phyloP scores from a whole-genome alignment of 108 stramenopile genomes.

The Cyclostephanos invisitatus region DNA sequence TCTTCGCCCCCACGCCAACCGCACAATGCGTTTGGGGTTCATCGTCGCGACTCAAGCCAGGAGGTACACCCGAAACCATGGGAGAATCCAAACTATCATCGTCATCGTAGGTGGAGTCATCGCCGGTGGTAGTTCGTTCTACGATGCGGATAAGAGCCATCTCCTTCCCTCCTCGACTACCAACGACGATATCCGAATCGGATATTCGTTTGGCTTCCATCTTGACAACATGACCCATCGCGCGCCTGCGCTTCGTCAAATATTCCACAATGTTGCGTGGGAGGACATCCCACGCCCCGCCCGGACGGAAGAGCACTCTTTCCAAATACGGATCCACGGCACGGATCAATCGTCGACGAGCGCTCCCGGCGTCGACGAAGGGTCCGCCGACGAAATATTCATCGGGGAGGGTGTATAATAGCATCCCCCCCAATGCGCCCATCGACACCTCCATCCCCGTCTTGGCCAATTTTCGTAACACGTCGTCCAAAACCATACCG shows the following conservation, averaged over 20 bases:
- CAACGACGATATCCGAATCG: neutral
- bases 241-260: conserved; percentile 3
- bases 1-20: neutral
- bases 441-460: conserved; percentile 14
- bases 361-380: neutral
- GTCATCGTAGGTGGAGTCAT: conserved; percentile 1
- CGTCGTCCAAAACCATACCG: conserved; percentile 32
- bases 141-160: neutral
- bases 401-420: conserved; percentile 39
- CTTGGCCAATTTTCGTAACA: conserved; percentile 7
- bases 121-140: neutral
- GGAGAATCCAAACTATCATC: conserved; percentile 22
- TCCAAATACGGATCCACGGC: conserved; percentile 40
- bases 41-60: conserved; percentile 5
- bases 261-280: conserved; percentile 24
- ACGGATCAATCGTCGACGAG: conserved; percentile 30
- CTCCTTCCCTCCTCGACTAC: neutral
- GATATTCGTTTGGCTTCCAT: neutral
- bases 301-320: conserved; percentile 26
- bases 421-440: conserved; percentile 22
- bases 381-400: conserved; percentile 6
- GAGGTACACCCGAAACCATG: neutral
- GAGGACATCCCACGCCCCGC: conserved; percentile 32
- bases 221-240: neutral
- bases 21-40: neutral